phyloP scores from a whole-genome alignment of 208 protist genomes.

The Trichomonas vaginalis region DNA sequence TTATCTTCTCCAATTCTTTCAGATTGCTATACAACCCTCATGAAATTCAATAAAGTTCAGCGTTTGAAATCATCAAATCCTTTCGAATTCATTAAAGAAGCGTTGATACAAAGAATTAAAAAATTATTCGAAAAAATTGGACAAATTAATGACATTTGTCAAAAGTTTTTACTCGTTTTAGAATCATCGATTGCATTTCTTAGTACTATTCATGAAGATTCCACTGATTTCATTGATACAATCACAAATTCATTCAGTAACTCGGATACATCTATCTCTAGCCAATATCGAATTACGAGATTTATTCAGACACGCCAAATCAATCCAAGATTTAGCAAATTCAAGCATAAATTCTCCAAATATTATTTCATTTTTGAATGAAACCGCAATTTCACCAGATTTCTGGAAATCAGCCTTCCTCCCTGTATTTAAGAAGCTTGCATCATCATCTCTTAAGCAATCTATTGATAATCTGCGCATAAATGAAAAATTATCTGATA shows the following conservation, averaged over 20 bases:
- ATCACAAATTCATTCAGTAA: background rate
- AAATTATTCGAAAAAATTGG: background rate
- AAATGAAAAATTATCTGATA: background rate
- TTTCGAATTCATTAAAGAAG: background rate
- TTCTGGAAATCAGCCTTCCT: background rate
- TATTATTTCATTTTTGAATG: background rate
- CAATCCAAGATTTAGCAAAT: background rate
- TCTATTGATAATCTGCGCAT: background rate
- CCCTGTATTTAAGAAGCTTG: background rate
- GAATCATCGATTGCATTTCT: background rate
- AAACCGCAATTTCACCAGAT: background rate
- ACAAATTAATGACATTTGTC: background rate
- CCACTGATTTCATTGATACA: background rate
- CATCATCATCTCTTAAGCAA: background rate
- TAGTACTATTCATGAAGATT: background rate
- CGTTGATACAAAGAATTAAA: background rate
- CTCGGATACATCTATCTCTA: background rate
- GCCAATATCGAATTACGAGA: background rate
- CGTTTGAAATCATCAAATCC: background rate
- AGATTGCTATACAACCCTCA: background rate
- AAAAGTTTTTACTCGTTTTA: background rate
- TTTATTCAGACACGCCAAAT: background rate
- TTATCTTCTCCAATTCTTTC: background rate
- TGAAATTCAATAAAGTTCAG: background rate
- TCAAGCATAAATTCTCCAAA: background rate